Conservation (phyloP, 2,329 filamentous ascomycete genomes). For the Arthroderma uncinatum region DNA sequence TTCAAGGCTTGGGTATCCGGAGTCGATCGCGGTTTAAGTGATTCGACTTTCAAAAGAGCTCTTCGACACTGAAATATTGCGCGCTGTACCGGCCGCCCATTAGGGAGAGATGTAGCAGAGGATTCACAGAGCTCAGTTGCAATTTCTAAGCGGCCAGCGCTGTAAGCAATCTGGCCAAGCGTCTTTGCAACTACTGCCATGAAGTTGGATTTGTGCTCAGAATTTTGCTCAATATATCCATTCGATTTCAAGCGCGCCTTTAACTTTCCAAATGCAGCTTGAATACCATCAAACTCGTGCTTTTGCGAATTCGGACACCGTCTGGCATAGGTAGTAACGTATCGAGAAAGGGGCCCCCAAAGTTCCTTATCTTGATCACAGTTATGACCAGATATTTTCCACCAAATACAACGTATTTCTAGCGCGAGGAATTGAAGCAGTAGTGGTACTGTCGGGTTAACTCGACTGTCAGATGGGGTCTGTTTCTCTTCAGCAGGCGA, state of each 20-base stretch:
- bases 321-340: slow-evolving; percentile 28
- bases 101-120: slow-evolving; percentile 23
- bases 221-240: slow-evolving; percentile 18
- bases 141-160: slow-evolving; percentile 30
- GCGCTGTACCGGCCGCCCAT: slow-evolving; percentile 25
- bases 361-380: slow-evolving; percentile 34
- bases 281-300: slow-evolving; percentile 28
- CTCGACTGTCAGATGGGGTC: slow-evolving; percentile 10
- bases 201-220: slow-evolving; percentile 18
- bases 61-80: slow-evolving; percentile 32
- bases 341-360: slow-evolving; percentile 34
- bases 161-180: slow-evolving; percentile 32
- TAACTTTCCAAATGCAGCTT: slow-evolving; percentile 28
- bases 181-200: slow-evolving; percentile 26
- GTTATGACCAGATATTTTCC: slow-evolving; percentile 33
- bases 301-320: slow-evolving; percentile 27
- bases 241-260: slow-evolving; percentile 23
- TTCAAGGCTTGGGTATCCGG: slow-evolving; percentile 16
- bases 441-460: slow-evolving; percentile 25
- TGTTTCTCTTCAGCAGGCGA: slow-evolving; percentile 12
- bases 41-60: slow-evolving; percentile 29
- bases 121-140: slow-evolving; percentile 28
- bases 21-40: slow-evolving; percentile 19
- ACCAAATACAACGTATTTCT: slow-evolving; percentile 33
- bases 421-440: slow-evolving; percentile 34